A percentile compares a stretch with the other conserved stretches of the same genome.
These are phyloP conservation scores for Sclerotinia borealis DNA, from an alignment of 2,329 filamentous ascomycete genomes.

Conservation along the genomic window DNA sequence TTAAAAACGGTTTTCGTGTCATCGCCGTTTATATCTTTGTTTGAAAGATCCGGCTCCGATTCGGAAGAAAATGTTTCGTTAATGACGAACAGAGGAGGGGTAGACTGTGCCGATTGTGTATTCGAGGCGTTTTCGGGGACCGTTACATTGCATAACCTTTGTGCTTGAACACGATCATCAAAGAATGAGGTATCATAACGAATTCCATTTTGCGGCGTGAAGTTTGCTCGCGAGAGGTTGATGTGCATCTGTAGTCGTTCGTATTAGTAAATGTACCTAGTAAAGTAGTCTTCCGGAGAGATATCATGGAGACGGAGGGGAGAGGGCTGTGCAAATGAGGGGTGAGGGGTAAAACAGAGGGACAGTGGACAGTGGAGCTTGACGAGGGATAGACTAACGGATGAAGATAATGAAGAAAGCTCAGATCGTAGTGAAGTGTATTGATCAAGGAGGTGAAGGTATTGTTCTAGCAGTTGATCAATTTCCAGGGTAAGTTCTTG, in stretches of 20 bases:
- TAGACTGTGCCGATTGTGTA: constrained; percentile 6
- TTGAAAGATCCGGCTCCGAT: background rate
- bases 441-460: constrained; percentile 58
- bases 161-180: constrained; percentile 66
- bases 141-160: constrained; percentile 38
- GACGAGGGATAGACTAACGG: constrained; percentile 39
- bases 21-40: background rate
- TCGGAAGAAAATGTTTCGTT: background rate
- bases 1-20: background rate
- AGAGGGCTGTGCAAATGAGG: background rate
- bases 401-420: constrained; percentile 48
- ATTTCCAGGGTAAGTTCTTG: constrained; percentile 1
- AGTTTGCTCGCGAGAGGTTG: constrained; percentile 66
- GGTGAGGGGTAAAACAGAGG: background rate
- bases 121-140: constrained; percentile 12
- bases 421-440: constrained; percentile 56
- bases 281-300: background rate
- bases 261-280: background rate
- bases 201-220: constrained; percentile 55
- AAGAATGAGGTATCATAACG: constrained; percentile 66
- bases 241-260: constrained; percentile 21
- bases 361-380: constrained; percentile 45
- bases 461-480: constrained; percentile 35
- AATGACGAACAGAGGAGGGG: constrained; percentile 29
- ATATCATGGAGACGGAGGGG: background rate